Base-by-base conservation (phyloP, 2,329 filamentous ascomycete genomes). In the Chaetomium globosum region DNA sequence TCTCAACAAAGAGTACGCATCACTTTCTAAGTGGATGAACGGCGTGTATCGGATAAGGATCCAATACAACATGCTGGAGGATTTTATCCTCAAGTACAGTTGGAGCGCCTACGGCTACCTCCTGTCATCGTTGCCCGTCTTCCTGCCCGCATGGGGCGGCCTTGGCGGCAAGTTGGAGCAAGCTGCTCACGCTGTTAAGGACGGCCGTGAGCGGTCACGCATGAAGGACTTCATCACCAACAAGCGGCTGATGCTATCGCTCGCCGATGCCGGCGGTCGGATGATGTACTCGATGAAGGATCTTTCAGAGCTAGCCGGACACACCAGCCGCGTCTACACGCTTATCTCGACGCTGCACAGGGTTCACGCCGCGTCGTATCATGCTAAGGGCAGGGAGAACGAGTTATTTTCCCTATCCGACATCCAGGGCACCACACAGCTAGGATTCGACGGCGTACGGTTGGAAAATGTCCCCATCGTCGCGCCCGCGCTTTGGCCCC, bases 241-340 rank as follows among this genome's bases (percentile, higher is more conserved):
- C 80, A 98, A 99, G 78, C 88, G 95, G 4, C 88, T 99, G 48
- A 98, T 99, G 95, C 85, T 99, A 36, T 98, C 94, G 19, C 85
- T 99, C 46, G 95, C 95, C 10, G 95, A 99, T 77, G 95, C 95
- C 1, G 95, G 95, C 65, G 94, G 94, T 30, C 87, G 95, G 55
- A 97, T 99, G 92, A 99, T 99, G 95, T 99, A 99, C 81, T 95
- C 91, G 68, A 96, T 99, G 82, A 99, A 99, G 79, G 96, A 99
- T 74, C 86, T 99, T 43, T 93, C 93, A 1, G 95, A 99, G 76
- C 83, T 99, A 39, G 95, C 95, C 5, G 95, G 95, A 26, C 96
- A 98, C 79, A 99, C 95, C 0, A 97, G 92, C 65, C 88, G 95
- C 53, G 93, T 99, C 13, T 99, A 97, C 80, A 96, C 93, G 12